Base-by-base conservation (phyloP, 768 basidiomycete genomes). In the Pleurotus salmoneostramineus region DNA sequence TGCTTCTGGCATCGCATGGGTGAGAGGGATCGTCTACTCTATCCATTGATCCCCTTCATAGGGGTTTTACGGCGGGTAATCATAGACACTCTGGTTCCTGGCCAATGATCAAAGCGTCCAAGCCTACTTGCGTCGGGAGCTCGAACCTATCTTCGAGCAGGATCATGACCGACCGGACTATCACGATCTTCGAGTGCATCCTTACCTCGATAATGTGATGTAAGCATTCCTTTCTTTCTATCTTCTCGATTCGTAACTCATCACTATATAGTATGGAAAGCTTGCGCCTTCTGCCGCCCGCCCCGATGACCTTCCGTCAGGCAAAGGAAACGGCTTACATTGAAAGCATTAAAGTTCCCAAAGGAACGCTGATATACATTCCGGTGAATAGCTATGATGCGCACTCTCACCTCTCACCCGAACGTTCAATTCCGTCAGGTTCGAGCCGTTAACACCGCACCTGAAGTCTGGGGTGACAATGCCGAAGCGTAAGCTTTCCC, bases 1-100 rank as follows among this genome's bases (percentile, higher is more conserved):
- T 10, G 77, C 80, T 0, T 74, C 77, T 45, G 79, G 79, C 11
- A 60, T 78, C 21, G 68, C 75, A 17, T 86, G 83, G 81, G 77
- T 78, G 59, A n/a, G n/a, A n/a, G n/a, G 17, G 68, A 59, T 8
- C 27, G 8, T 46, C 34, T 56, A 5, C 31, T 46, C n/a, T 27
- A 6, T 50, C 21, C 50, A 6, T 40, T 40, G 7, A 14, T 40
- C 6, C 6, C 14, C 7, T 14, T 6, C 14, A 40, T 6, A 14
- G 14, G 7, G 14, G 14, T 14, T 14, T 40, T n/a, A n/a, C n/a
- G n/a, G n/a, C n/a, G n/a, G n/a, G n/a, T n/a, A n/a, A n/a, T 40
- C 14, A 61, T 42, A 77, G 80, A 79, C 80, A 0, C 68, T 83
- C 6, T 83, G 81, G 80, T 71, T 81, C 32, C 74, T 86, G 12